Conservation (phyloP, 176 grass and related monocot genomes). For the Tuctoria greenei region DNA sequence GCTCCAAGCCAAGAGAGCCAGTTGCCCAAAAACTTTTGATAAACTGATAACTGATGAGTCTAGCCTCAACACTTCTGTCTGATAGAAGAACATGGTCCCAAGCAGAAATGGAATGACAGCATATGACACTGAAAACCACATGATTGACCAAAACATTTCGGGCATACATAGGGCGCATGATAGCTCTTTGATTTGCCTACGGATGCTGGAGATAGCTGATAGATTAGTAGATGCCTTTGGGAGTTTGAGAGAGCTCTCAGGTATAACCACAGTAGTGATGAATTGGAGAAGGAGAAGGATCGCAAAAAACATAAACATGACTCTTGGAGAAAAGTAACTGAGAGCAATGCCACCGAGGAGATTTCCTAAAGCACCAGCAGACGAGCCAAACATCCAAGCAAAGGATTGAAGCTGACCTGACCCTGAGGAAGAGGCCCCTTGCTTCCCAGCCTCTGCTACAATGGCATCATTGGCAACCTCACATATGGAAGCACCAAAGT, state of each 20-base stretch:
- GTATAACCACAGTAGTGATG: slow-evolving; percentile 54
- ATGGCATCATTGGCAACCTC: slow-evolving; percentile 99
- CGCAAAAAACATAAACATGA: slow-evolving; percentile 76
- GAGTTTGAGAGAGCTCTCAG: slow-evolving; percentile 82
- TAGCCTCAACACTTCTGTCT: slow-evolving; percentile 78
- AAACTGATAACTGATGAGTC: slow-evolving; percentile 83
- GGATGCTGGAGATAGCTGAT: slow-evolving; percentile 52
- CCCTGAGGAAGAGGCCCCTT: slow-evolving; percentile 39
- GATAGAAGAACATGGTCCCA: slow-evolving; percentile 97
- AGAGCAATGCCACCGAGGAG: slow-evolving; percentile 84
- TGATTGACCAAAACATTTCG: slow-evolving; percentile 61
- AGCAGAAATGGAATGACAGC: slow-evolving; percentile 69
- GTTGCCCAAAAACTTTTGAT: slow-evolving; percentile 88
- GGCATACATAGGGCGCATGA: slow-evolving; percentile 53
- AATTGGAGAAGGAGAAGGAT: slow-evolving; percentile 76
- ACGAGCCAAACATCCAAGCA: slow-evolving; percentile 78
- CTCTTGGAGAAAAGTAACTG: slow-evolving; percentile 61
- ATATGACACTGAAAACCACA: slow-evolving; percentile 84
- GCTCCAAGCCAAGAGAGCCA: slow-evolving; percentile 76
- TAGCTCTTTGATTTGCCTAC: slow-evolving; percentile 76
- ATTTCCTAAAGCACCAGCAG: slow-evolving; percentile 84
- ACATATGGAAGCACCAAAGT: slow-evolving; percentile 90
- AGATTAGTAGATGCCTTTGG: slow-evolving; percentile 50
- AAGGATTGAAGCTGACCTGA: slow-evolving; percentile 89
- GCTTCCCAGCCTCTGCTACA: slow-evolving; percentile 79